Percentiles rank a stretch among this genome's conserved stretches.
Conservation (phyloP, 208 protist genomes). For the Trypanosoma caninum region DNA sequence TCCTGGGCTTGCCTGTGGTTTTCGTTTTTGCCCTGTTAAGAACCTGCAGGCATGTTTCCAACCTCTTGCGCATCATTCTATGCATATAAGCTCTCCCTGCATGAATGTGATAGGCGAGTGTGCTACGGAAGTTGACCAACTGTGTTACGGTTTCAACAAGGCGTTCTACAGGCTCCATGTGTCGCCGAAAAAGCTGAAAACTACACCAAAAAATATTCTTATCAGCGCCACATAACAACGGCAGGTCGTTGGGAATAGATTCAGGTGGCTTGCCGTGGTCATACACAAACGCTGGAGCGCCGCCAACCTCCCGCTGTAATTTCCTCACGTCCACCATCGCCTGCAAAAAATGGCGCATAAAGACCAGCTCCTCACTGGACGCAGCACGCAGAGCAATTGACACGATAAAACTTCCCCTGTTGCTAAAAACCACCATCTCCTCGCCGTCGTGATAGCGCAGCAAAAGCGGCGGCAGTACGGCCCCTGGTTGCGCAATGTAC, state of each 20-base stretch:
- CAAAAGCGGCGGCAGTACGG: conserved; percentile 9
- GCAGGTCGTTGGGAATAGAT: conserved; percentile 1
- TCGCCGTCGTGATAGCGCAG: conserved; percentile 24
- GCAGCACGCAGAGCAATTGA: conserved; percentile 9
- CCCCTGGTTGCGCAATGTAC: conserved; percentile 9
- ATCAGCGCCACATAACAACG: neutral
- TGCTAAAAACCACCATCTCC: conserved; percentile 23
- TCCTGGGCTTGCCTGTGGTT: conserved; percentile 19
- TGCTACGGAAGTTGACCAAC: conserved; percentile 32
- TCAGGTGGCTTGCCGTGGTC: conserved; percentile 17
- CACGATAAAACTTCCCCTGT: conserved; percentile 25
- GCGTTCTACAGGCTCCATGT: conserved; percentile 19
- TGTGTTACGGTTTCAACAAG: conserved; percentile 22
- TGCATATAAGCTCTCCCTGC: conserved; percentile 28
- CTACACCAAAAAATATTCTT: conserved; percentile 29
- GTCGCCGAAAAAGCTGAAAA: conserved; percentile 30
- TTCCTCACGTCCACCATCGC: conserved; percentile 23
- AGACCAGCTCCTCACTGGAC: conserved; percentile 20
- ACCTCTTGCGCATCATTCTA: conserved; percentile 26
- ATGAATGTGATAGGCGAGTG: conserved; percentile 28
- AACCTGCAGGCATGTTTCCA: conserved; percentile 24
- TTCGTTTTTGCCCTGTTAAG: conserved; percentile 30
- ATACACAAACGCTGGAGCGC: conserved; percentile 26
- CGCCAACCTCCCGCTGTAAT: conserved; percentile 13
- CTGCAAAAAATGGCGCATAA: conserved; percentile 24